These are phyloP conservation scores for Globisporangium sylvaticum DNA, from an alignment of 352 stramenopile genomes.

Conservation along the genomic window DNA sequence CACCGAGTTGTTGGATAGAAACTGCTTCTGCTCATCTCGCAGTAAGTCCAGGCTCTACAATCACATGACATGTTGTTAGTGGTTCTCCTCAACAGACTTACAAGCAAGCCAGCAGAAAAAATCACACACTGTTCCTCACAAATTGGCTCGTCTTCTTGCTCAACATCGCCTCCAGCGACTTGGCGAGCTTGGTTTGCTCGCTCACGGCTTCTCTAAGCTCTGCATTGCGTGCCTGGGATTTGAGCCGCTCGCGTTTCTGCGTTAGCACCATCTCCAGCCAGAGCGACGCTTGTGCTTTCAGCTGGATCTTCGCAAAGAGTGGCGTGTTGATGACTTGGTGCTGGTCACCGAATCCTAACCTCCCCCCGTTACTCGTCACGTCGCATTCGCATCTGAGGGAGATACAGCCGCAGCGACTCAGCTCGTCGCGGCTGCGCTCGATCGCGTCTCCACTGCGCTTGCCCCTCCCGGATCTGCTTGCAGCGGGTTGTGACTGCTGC, in stretches of 20 bases:
- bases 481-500: no score
- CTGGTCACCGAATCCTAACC: no score
- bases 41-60: neutral
- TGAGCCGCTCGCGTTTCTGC: constrained; percentile 37
- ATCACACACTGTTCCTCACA: neutral
- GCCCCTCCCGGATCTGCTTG: no score
- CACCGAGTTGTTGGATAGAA: neutral
- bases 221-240: constrained; percentile 35
- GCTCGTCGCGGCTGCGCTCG: no score
- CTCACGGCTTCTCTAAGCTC: constrained; percentile 34
- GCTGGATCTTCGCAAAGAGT: neutral
- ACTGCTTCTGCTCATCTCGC: constrained; percentile 6
- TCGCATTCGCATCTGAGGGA: no score
- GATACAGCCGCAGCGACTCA: no score
- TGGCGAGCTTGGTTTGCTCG: constrained; percentile 34
- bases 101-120: neutral
- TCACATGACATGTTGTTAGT: no score
- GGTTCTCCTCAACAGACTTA: no score
- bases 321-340: no score
- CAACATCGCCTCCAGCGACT: constrained; percentile 36
- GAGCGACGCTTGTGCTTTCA: constrained; percentile 6
- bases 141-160: constrained; percentile 16
- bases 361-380: no score
- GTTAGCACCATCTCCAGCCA: constrained; percentile 36
- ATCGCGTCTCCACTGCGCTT: no score